Evolutionary conservation across 1,139 yeast species (phyloP).

Genomic region (Geotrichum citri-aurantii): DNA sequence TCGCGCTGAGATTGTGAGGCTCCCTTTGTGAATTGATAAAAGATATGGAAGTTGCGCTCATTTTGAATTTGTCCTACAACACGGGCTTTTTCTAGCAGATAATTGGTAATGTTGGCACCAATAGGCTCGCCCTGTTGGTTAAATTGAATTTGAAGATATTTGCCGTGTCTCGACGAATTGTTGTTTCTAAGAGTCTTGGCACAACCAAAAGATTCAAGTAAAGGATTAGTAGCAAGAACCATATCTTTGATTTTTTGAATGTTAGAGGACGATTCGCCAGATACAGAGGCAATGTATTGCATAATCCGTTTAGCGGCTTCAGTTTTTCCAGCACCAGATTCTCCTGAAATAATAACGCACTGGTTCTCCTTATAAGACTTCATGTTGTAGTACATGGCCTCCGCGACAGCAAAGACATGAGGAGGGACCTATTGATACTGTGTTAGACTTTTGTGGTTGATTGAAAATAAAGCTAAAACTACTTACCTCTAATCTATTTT

Average conservation of each 20-base stretch:
- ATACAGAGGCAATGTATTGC: conserved; percentile 94
- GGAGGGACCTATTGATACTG: conserved; percentile 61
- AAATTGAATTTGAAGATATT: conserved; percentile 87
- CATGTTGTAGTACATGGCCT: conserved; percentile 91
- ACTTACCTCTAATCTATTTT: conserved; percentile 75
- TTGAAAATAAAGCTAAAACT: neutral
- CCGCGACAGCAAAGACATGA: conserved; percentile 97
- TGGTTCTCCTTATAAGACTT: conserved; percentile 92
- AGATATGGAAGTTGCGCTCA: conserved; percentile 95
- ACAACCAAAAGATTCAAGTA: conserved; percentile 95
- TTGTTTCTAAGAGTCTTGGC: conserved; percentile 95
- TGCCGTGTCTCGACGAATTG: conserved; percentile 96
- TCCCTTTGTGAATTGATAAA: conserved; percentile 90
- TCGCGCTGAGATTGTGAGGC: conserved; percentile 84
- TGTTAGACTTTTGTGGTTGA: neutral
- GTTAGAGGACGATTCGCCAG: conserved; percentile 51
- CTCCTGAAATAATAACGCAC: conserved; percentile 97
- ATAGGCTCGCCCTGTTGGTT: conserved; percentile 79
- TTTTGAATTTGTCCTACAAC: conserved; percentile 88
- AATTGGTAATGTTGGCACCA: conserved; percentile 94
- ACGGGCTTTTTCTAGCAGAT: conserved; percentile 87
- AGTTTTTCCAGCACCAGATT: conserved; percentile 98
- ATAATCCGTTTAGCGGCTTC: conserved; percentile 98
- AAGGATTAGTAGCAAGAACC: conserved; percentile 96
- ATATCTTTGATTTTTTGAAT: conserved; percentile 89